Conservation (phyloP, 1,284 basidiomycete genomes). For the Ceratobasidium sp. region DNA sequence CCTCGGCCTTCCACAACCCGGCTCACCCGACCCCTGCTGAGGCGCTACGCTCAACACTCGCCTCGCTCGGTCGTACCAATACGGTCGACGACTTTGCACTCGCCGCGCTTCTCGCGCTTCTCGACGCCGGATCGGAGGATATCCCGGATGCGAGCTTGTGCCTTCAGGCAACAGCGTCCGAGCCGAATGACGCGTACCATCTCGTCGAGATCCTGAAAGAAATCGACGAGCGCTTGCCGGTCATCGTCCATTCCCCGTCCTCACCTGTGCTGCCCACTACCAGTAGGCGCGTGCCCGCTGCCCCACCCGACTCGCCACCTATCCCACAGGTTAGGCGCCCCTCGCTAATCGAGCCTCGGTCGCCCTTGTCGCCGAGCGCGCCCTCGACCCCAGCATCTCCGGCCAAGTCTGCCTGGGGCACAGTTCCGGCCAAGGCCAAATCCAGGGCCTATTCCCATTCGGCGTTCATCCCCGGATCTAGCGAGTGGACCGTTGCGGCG, state of each 20-base stretch:
- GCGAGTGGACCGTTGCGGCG: neutral
- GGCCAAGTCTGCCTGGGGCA: conserved; percentile 23
- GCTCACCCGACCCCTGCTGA: conserved; percentile 26
- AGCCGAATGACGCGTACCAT: conserved; percentile 44
- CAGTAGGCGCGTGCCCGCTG: conserved; percentile 2
- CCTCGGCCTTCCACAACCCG: conserved; percentile 42
- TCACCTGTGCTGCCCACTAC: neutral
- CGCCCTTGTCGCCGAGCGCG: neutral
- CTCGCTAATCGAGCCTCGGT: neutral
- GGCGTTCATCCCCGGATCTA: conserved; percentile 11
- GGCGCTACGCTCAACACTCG: conserved; percentile 37
- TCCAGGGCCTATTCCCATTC: conserved; percentile 19
- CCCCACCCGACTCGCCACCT: conserved; percentile 32
- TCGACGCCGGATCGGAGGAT: conserved; percentile 16
- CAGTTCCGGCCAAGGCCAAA: conserved; percentile 14
- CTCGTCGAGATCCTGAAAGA: conserved; percentile 43
- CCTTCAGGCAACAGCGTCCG: conserved; percentile 37
- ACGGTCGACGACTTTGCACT: conserved; percentile 44
- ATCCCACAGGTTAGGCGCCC: neutral
- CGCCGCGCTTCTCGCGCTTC: conserved; percentile 6
- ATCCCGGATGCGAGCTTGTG: conserved; percentile 43
- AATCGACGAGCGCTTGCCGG: conserved; percentile 38
- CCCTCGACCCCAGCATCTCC: neutral
- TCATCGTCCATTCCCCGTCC: conserved; percentile 17
- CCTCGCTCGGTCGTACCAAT: conserved; percentile 17